Conservation (phyloP, 2,329 filamentous ascomycete species). For the Apiospora sp. region DNA sequence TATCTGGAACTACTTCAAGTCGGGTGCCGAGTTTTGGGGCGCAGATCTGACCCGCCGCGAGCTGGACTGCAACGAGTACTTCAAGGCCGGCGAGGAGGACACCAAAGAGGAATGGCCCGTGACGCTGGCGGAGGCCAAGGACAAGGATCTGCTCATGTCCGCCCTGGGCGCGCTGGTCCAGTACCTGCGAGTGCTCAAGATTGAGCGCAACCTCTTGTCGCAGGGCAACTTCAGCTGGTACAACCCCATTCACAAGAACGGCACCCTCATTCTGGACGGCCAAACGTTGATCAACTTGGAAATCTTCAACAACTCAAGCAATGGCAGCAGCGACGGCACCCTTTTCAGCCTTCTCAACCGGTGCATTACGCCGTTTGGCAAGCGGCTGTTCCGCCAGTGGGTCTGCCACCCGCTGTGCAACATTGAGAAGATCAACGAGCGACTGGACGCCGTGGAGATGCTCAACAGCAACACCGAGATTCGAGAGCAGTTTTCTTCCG, state of each 20-base stretch:
- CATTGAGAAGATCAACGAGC: slow-evolving; percentile 86
- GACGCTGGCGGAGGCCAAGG: slow-evolving; percentile 72
- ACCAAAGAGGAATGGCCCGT: slow-evolving; percentile 83
- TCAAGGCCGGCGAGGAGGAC: slow-evolving; percentile 64
- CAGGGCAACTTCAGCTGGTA: slow-evolving; percentile 93
- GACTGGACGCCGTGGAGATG: slow-evolving; percentile 89
- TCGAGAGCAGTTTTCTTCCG: slow-evolving; percentile 86
- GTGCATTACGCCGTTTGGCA: slow-evolving; percentile 96
- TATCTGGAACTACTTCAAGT: slow-evolving; percentile 93
- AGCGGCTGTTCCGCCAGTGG: slow-evolving; percentile 95
- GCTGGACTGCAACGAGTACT: slow-evolving; percentile 82
- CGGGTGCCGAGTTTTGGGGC: slow-evolving; percentile 89
- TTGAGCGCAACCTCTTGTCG: slow-evolving; percentile 86
- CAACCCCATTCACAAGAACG: slow-evolving; percentile 88
- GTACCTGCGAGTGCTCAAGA: slow-evolving; percentile 86
- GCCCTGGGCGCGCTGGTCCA: slow-evolving; percentile 88
- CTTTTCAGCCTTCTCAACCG: slow-evolving; percentile 90
- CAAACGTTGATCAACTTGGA: slow-evolving; percentile 99
- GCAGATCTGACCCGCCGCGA: slow-evolving; percentile 84
- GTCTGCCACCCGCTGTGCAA: slow-evolving; percentile 94
- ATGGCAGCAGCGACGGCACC: slow-evolving; percentile 85
- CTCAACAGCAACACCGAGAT: slow-evolving; percentile 83
- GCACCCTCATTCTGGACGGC: slow-evolving; percentile 90
- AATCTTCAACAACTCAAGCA: slow-evolving; percentile 91
- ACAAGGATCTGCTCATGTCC: slow-evolving; percentile 87